Evolutionary conservation across 306 rosid genomes (phyloP), one percentile per base, ranked within the genome.

Genomic region (Astragalus glycyphyllos): DNA sequence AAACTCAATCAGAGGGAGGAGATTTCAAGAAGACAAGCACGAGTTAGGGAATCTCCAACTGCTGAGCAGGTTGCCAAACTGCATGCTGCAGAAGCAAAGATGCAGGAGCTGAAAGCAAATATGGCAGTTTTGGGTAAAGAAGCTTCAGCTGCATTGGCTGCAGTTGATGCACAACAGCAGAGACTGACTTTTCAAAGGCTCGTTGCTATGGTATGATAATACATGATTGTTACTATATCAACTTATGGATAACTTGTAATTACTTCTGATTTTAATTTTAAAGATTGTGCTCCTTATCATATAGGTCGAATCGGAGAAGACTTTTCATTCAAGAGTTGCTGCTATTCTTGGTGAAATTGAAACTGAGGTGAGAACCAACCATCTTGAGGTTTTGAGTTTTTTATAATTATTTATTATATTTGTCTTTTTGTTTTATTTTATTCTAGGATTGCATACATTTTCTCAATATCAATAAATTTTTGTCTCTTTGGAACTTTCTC

Each of bases 131-230:
- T 95, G 56, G 99, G 99, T 49, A 87, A 87, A 85, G 99, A 95
- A 86, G 99, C 99, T 73, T 13, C 86, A 20, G 88, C 97, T 73
- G 97, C 96, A 17, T 78, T 95, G 85, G 96, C 97, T 79, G 96
- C 97, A 68, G 97, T 94, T 23, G 97, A 87, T 61, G 85, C 95
- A 60, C 99, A 94, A 71, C 96, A 95, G 78, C 96, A 89, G 81
- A 87, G 99, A 82, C 86, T 95, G 75, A 87, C 99, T 65, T 95
- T 95, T 71, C 99, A 94, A 87, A 91, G 99, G 84, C 99, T 95
- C 77, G 96, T 91, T 79, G 81, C 97, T n/a, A 77, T 91, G 99
- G 99, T 95, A 83, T 75, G 80, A 81, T 64, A 64, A 77, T 32
- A 55, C 48, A 4, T 47, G 70, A 11, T 58, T 85, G 45, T 65